A percentile compares a stretch with the other conserved stretches of the same genome.
These are phyloP conservation scores for Penicillium occitanis DNA, from an alignment of 2,329 filamentous ascomycete genomes.

Conservation along the genomic window DNA sequence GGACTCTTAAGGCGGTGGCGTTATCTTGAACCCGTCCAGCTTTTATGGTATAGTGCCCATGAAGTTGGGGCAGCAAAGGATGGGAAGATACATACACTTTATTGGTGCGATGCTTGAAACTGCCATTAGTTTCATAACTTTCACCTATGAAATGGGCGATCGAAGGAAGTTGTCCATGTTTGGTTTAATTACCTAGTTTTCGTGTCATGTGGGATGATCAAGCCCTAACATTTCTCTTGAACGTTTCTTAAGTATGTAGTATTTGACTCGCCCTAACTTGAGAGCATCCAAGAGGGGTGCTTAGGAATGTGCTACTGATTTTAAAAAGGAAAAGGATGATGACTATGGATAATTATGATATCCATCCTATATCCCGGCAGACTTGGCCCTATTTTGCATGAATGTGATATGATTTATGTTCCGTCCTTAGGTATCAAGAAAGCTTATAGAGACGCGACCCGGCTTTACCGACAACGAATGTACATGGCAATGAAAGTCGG, in stretches of 20 bases:
- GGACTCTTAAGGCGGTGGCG: too few relatives aligned
- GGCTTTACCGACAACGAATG: too few relatives aligned
- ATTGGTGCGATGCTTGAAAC: background rate
- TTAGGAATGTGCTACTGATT: background rate
- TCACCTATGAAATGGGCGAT: background rate
- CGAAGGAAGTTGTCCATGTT: background rate
- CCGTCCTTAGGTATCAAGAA: too few relatives aligned
- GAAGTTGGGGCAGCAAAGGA: background rate
- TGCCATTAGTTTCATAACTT: background rate
- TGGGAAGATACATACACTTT: background rate
- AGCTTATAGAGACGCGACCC: too few relatives aligned
- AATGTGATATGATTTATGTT: background rate
- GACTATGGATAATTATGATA: background rate
- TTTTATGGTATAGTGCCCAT: background rate
- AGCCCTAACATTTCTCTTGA: background rate
- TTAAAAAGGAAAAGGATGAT: background rate
- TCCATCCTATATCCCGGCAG: background rate
- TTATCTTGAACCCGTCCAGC: background rate
- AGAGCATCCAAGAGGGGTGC: background rate
- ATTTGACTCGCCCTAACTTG: background rate
- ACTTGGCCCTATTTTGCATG: background rate
- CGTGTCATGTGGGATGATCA: background rate
- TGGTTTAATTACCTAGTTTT: background rate
- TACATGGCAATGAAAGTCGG: too few relatives aligned
- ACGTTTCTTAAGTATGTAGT: background rate